Base-by-base conservation (phyloP, 148 eudicot species). In the Beta vulgaris region DNA sequence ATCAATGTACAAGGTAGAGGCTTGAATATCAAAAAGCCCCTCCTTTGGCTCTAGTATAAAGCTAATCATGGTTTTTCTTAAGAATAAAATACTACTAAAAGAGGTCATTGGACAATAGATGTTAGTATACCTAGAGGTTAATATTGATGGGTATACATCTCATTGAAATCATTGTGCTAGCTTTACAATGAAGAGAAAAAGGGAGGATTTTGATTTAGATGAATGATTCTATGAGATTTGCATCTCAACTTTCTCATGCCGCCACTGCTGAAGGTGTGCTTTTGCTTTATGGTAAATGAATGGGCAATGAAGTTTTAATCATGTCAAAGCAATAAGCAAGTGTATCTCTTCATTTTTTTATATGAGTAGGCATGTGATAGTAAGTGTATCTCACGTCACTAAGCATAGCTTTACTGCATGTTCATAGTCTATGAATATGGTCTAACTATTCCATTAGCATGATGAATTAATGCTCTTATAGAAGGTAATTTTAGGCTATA, bases 231-330 rank as follows among this genome's bases (percentile, higher is more conserved):
- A 55, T 57, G 34, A 40, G 78, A 75, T 79, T 69, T 51, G 40
- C 69, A 48, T 73, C 67, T 26, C 64, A 48, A 51, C 75, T 74
- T 79, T 69, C 23, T 61, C 65, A 49, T 68, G 76, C 77, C 58
- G 74, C 65, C 69, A 58, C 73, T 73, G 36, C 18, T 73, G 35
- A 36, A 21, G 64, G 59, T 35, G 26, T 68, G 71, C 75, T 69
- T 75, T 75, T 69, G 69, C 58, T 61, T 75, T 74, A 48, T 68
- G 16, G 18, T 75, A 48, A 69, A 51, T 68, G 54, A 19, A 46
- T 73, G 29, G 73, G 69, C 62, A 35, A 59, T 79, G 62, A 49
- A 74, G 49, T 74, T 74, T 63, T 68, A 75, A 49, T 74, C 82
- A 68, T 68, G 39, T 34, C 60, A 57, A 57, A 4, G 37, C 40